phyloP scores from a whole-genome alignment of 331 rosid genomes.

The Acacia pycnantha region DNA sequence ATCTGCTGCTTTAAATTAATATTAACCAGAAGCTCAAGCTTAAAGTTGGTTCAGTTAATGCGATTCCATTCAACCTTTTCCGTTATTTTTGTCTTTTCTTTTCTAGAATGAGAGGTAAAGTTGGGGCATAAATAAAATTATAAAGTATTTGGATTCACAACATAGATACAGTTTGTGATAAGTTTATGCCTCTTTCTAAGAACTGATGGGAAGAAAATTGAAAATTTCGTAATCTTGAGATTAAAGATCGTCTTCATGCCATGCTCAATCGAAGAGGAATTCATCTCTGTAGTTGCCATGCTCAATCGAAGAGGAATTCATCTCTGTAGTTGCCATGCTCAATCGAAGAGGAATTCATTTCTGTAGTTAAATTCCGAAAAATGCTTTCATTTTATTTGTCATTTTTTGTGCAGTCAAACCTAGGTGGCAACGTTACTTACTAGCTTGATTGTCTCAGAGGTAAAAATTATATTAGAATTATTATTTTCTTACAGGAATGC shows the following conservation, averaged over 20 bases:
- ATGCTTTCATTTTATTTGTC: neutral
- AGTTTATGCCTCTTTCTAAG: neutral
- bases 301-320: too few relatives aligned
- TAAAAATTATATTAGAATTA: neutral
- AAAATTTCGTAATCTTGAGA: neutral
- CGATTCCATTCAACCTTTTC: constrained; percentile 16
- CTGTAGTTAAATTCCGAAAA: neutral
- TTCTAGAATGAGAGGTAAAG: neutral
- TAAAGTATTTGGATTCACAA: neutral
- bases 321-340: too few relatives aligned
- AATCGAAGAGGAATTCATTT: constrained; percentile 6
- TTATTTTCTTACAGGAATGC: neutral
- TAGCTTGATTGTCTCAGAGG: neutral
- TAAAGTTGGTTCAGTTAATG: constrained; percentile 8
- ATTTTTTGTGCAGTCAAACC: constrained; percentile 13
- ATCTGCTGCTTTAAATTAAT: constrained; percentile 22
- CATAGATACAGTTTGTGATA: neutral
- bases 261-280: too few relatives aligned
- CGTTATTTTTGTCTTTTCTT: constrained; percentile 8
- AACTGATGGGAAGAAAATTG: neutral
- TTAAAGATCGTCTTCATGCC: neutral
- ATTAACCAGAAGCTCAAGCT: constrained; percentile 1
- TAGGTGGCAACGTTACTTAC: neutral
- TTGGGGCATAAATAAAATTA: neutral
- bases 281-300: too few relatives aligned